These are phyloP conservation scores for Microglena sp. DNA, from an alignment of 139 green algal genomes.

Conservation along the genomic window DNA sequence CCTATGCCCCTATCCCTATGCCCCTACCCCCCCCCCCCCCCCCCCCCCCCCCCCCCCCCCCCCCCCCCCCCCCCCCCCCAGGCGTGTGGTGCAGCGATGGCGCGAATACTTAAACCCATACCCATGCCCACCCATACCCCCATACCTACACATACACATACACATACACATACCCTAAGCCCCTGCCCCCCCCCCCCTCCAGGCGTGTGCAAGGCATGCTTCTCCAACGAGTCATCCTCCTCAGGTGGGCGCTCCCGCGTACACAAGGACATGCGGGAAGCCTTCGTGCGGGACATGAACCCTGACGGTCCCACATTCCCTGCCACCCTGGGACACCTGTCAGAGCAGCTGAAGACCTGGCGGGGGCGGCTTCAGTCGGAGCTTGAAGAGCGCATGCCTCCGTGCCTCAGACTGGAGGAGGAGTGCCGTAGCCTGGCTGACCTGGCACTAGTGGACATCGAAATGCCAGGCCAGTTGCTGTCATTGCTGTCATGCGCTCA, in stretches of 20 bases:
- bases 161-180: too few species aligned
- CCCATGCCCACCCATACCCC: too few species aligned
- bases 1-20: too few species aligned
- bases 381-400: constrained; percentile 71
- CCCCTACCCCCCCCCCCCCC: too few species aligned
- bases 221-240: constrained; percentile 14
- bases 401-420: constrained; percentile 66
- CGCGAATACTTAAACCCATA: too few species aligned
- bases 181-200: too few species aligned
- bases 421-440: constrained; percentile 54
- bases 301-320: constrained; percentile 67
- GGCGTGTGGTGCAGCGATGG: too few species aligned
- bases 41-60: too few species aligned
- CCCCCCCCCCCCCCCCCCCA: too few species aligned
- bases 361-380: constrained; percentile 49
- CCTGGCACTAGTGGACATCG: constrained; percentile 62
- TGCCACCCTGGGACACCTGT: constrained; percentile 73
- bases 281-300: constrained; percentile 85
- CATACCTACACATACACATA: too few species aligned
- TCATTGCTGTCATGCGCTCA: too few species aligned
- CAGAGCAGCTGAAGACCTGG: constrained; percentile 79
- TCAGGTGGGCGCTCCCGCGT: constrained; percentile 2
- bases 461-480: too few species aligned
- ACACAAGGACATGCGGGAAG: constrained; percentile 4
- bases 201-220: constrained; percentile 74